Percentiles rank a stretch among this genome's conserved stretches.
These are phyloP conservation scores for Aspergillus bertholletiae DNA, from an alignment of 495 filamentous ascomycete species.

Conservation along the genomic window DNA sequence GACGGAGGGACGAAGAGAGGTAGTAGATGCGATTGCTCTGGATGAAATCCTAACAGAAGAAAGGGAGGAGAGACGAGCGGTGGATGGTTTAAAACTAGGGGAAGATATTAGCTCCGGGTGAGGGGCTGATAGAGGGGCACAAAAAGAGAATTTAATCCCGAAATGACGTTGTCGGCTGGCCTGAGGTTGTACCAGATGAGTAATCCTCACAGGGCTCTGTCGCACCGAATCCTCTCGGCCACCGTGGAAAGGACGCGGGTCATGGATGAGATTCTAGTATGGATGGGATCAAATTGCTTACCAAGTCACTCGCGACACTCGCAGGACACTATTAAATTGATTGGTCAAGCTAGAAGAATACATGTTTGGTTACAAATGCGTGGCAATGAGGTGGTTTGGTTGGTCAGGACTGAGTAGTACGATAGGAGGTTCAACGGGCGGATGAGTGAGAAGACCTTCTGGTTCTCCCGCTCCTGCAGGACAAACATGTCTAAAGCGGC, in stretches of 20 bases:
- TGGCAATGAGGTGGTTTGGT: background rate
- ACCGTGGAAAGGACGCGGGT: background rate
- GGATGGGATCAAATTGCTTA: too few relatives aligned
- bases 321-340: constrained; percentile 9
- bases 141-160: constrained; percentile 14
- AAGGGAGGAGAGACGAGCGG: constrained; percentile 11
- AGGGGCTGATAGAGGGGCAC: constrained; percentile 19
- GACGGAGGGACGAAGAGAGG: constrained; percentile 22
- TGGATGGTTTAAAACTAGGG: constrained; percentile 20
- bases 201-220: constrained; percentile 2
- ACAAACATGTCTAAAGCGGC: constrained; percentile 14
- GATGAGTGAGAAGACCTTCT: constrained; percentile 7
- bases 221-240: constrained; percentile 5
- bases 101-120: constrained; percentile 21
- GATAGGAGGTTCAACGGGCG: too few relatives aligned
- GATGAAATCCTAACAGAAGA: constrained; percentile 15
- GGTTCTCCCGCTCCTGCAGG: background rate
- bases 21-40: constrained; percentile 10
- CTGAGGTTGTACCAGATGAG: too few relatives aligned
- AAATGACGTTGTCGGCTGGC: constrained; percentile 20
- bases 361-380: constrained; percentile 13
- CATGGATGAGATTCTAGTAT: too few relatives aligned
- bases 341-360: constrained; percentile 16
- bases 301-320: constrained; percentile 13
- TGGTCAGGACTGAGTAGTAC: too few relatives aligned